A percentile compares a stretch with the other conserved stretches of the same genome.
Evolutionary conservation across 306 rosid species (phyloP).

Genomic region (Cicer cuneatum): DNA sequence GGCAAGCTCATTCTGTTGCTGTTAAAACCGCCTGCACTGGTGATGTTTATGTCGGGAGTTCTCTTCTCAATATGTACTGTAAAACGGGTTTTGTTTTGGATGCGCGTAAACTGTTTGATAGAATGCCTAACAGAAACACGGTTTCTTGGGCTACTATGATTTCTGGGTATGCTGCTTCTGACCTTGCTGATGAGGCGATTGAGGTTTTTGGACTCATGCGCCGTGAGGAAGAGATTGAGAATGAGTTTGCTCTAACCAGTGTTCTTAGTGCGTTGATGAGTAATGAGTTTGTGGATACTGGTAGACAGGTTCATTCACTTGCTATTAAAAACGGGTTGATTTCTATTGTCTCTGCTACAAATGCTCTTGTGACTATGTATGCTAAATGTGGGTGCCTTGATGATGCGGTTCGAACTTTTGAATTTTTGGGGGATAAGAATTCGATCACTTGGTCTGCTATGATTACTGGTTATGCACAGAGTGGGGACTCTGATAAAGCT

Average conservation of each 20-base stretch:
- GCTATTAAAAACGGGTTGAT: constrained; percentile 66
- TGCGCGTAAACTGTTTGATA: constrained; percentile 77
- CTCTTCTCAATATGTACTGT: constrained; percentile 68
- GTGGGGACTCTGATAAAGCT: constrained; percentile 72
- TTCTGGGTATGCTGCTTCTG: constrained; percentile 68
- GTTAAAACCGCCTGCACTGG: constrained; percentile 53
- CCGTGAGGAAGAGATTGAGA: constrained; percentile 45
- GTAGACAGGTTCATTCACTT: constrained; percentile 78
- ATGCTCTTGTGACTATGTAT: constrained; percentile 87
- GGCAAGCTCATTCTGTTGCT: constrained; percentile 62
- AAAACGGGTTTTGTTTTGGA: constrained; percentile 58
- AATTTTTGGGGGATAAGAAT: constrained; percentile 62
- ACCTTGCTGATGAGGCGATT: constrained; percentile 58
- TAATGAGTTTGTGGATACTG: constrained; percentile 49
- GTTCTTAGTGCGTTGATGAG: constrained; percentile 65
- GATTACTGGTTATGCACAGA: constrained; percentile 77
- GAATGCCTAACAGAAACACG: constrained; percentile 64
- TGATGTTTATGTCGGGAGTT: constrained; percentile 83
- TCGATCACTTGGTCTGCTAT: constrained; percentile 92
- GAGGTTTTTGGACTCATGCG: constrained; percentile 57
- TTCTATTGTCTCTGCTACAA: constrained; percentile 63
- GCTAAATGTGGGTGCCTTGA: constrained; percentile 77
- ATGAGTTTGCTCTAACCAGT: constrained; percentile 66
- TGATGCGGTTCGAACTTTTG: constrained; percentile 70
- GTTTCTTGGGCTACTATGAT: constrained; percentile 89